Base-by-base conservation (phyloP, 1,139 yeast genomes). In the Geotrichum reessii region DNA sequence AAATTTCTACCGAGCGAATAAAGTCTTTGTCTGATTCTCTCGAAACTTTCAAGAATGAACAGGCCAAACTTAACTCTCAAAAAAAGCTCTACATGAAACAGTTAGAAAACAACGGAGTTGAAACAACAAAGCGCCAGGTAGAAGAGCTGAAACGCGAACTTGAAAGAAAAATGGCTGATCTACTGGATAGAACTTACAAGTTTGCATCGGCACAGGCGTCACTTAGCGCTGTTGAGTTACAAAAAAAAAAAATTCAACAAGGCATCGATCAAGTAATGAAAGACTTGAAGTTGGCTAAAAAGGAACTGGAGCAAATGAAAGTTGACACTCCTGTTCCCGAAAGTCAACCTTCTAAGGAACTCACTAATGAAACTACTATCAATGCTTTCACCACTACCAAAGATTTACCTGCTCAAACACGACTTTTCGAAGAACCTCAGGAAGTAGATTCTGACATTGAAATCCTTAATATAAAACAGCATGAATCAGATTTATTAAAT, bases 131-230 rank as follows among this genome's bases (percentile, higher is more conserved):
- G 27, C 12, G 51, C 47, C 56, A 62, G 31, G 60, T 55, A n/a
- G 53, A 28, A 21, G 58, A 52, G 9, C 40, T 61, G 37, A 53
- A 58, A 31, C 31, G 17, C 6, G 52, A 60, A 46, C 49, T 64
- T 31, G 61, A 61, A 14, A 47, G 54, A n/a, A 63, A 64, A 47
- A 60, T 63, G 24, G 61, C 58, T 24, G 63, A 58, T 4, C 52
- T 64, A 44, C 52, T 50, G 2, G 57, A 55, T 4, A 50, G 33
- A 24, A 55, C 57, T 21, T 49, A 50, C 22, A 46, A 49, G 31
- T 49, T 28, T 49, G 57, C 53, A 8, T 28, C 53, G 3, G 53
- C 48, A 12, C 50, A 55, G 27, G 57, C 57, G 2, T 46, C 53
- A 3, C 44, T 37, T 11, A 53, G 50, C 21, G 53, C 57, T 19